These are phyloP conservation scores for Phytophthora pisi DNA, from an alignment of 352 stramenopile species.

Conservation along the genomic window DNA sequence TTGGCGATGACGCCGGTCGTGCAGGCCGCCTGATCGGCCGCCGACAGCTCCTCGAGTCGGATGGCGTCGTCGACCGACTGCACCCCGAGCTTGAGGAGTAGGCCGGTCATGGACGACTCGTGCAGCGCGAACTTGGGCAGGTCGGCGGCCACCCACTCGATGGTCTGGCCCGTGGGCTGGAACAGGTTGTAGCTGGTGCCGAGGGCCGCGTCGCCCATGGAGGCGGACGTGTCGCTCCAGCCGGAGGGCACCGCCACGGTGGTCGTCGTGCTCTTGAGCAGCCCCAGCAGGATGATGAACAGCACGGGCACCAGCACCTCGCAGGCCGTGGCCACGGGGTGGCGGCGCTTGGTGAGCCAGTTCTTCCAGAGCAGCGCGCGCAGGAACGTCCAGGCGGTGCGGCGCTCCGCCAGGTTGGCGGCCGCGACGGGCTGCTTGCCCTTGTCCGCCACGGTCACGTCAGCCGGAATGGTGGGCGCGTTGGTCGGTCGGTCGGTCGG, in stretches of 20 bases:
- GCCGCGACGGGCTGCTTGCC: neutral
- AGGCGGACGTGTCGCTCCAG: slow-evolving; percentile 46
- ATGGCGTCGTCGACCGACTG: slow-evolving; percentile 51
- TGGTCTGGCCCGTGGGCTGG: slow-evolving; percentile 29
- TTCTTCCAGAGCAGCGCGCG: slow-evolving; percentile 74
- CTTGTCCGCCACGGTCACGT: slow-evolving; percentile 11
- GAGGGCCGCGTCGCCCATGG: slow-evolving; percentile 12
- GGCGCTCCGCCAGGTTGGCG: slow-evolving; percentile 22
- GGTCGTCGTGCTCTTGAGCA: slow-evolving; percentile 58
- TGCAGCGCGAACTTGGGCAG: slow-evolving; percentile 49
- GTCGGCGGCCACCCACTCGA: slow-evolving; percentile 40
- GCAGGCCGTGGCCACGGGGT: slow-evolving; percentile 49
- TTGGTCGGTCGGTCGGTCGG: neutral
- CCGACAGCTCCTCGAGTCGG: slow-evolving; percentile 47
- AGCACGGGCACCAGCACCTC: slow-evolving; percentile 58
- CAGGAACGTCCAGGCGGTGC: slow-evolving; percentile 37
- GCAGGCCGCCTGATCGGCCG: slow-evolving; percentile 34
- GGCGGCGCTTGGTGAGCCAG: slow-evolving; percentile 63
- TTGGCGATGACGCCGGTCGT: slow-evolving; percentile 30
- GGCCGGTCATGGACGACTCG: slow-evolving; percentile 55
- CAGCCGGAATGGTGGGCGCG: slow-evolving; percentile 13
- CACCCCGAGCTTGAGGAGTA: slow-evolving; percentile 51
- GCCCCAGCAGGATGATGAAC: slow-evolving; percentile 62
- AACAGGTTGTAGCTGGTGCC: slow-evolving; percentile 55
- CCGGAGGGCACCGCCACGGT: slow-evolving; percentile 59